Evolutionary conservation across 2,329 filamentous ascomycete genomes (phyloP).

Genomic region (Ceratocystis lukuohia): DNA sequence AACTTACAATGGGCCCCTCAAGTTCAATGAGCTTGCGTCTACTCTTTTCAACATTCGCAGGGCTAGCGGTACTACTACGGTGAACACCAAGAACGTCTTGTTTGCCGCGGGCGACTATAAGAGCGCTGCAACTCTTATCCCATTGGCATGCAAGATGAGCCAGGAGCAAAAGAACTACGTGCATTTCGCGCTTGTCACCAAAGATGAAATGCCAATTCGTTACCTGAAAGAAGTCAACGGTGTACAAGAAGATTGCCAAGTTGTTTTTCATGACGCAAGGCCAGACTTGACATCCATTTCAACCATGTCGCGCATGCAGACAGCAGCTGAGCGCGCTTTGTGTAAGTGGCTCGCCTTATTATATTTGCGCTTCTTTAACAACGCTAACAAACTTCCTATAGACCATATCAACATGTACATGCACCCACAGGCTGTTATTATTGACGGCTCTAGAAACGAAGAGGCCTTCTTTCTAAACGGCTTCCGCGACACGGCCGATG

Average conservation of each 20-base stretch:
- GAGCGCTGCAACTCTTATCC: conserved; percentile 59
- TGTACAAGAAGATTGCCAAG: conserved; percentile 54
- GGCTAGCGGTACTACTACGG: conserved; percentile 37
- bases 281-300: conserved; percentile 60
- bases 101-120: conserved; percentile 65
- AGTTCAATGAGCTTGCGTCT: conserved; percentile 49
- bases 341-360: conserved; percentile 30
- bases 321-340: conserved; percentile 50
- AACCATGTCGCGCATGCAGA: conserved; percentile 54
- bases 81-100: conserved; percentile 55
- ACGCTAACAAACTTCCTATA: conserved; percentile 22
- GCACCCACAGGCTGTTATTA: conserved; percentile 61
- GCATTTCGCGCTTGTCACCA: conserved; percentile 68
- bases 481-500: conserved; percentile 40
- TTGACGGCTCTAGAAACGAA: conserved; percentile 55
- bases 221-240: conserved; percentile 67
- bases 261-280: conserved; percentile 58
- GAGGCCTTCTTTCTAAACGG: conserved; percentile 53
- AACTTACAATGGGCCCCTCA: conserved; percentile 55
- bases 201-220: conserved; percentile 53
- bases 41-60: conserved; percentile 48
- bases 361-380: neutral
- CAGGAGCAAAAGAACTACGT: conserved; percentile 54
- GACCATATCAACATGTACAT: conserved; percentile 59
- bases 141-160: conserved; percentile 80